These are phyloP conservation scores for Misopates orontium DNA, from an alignment of 257 asterid species.

Conservation along the genomic window DNA sequence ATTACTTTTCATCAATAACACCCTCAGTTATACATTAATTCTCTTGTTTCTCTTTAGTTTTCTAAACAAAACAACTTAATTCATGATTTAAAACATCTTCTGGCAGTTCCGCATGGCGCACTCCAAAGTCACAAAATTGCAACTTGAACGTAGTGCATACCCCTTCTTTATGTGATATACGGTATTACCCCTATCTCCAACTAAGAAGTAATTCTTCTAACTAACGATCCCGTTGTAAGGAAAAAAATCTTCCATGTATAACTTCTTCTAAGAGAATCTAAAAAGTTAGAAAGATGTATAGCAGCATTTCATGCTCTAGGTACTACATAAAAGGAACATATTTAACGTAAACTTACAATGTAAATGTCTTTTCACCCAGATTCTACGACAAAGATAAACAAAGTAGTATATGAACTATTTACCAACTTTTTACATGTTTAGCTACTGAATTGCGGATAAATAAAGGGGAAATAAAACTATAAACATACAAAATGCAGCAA, in stretches of 20 bases:
- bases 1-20: too few relatives aligned
- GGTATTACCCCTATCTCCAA: not conserved
- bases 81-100: too few relatives aligned
- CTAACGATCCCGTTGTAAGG: not conserved
- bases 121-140: too few relatives aligned
- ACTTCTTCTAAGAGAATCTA: not conserved
- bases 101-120: too few relatives aligned
- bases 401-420: not conserved
- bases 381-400: not conserved
- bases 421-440: not conserved
- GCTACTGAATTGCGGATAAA: not conserved
- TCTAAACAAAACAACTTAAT: too few relatives aligned
- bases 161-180: too few relatives aligned
- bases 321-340: not conserved
- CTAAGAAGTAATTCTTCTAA: not conserved
- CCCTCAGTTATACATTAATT: too few relatives aligned
- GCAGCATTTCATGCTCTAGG: not conserved
- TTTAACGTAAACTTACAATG: not conserved
- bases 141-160: too few relatives aligned
- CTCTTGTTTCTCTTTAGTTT: too few relatives aligned
- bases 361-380: too few relatives aligned
- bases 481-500: conserved; percentile 8
- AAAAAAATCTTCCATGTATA: not conserved
- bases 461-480: not conserved
- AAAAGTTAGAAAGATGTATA: not conserved